These are phyloP conservation scores for Dipteronia sinensis DNA, from an alignment of 345 rosid genomes.

Conservation along the genomic window DNA sequence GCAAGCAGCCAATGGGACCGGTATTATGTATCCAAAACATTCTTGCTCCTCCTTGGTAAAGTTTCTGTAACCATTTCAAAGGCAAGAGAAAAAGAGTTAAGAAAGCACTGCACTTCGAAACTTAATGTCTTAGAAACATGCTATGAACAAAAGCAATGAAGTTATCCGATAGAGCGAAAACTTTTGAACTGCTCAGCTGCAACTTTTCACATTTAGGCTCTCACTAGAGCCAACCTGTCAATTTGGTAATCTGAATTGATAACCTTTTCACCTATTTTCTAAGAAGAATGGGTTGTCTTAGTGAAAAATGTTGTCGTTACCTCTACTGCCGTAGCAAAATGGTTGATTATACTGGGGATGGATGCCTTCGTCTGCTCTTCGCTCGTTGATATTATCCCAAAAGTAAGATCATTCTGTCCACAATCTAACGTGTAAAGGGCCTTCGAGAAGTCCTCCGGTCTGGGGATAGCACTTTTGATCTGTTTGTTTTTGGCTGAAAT, in stretches of 20 bases:
- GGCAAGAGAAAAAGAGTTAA: neutral
- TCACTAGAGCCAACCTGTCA: neutral
- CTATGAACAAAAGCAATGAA: neutral
- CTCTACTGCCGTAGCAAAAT: conserved; percentile 20
- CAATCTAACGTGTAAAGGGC: conserved; percentile 32
- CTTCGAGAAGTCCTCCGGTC: conserved; percentile 29
- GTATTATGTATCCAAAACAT: conserved; percentile 50
- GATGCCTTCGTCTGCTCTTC: conserved; percentile 21
- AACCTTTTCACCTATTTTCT: too few species aligned
- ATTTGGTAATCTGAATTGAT: too few species aligned
- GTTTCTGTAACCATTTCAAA: conserved; percentile 20
- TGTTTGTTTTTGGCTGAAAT: conserved; percentile 4
- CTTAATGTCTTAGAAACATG: neutral
- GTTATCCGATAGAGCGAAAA: neutral
- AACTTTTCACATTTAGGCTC: neutral
- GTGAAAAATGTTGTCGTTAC: conserved; percentile 4
- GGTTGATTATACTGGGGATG: conserved; percentile 19
- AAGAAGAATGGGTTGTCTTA: neutral
- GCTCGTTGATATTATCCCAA: conserved; percentile 7
- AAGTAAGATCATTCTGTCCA: conserved; percentile 39
- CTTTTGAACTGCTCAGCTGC: neutral
- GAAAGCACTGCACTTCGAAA: neutral
- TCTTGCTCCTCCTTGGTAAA: conserved; percentile 36
- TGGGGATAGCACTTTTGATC: conserved; percentile 22
- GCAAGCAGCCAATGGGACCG: conserved; percentile 50